Evolutionary conservation across 2,329 filamentous ascomycete genomes (phyloP).

Genomic region (Penicillium sp.): DNA sequence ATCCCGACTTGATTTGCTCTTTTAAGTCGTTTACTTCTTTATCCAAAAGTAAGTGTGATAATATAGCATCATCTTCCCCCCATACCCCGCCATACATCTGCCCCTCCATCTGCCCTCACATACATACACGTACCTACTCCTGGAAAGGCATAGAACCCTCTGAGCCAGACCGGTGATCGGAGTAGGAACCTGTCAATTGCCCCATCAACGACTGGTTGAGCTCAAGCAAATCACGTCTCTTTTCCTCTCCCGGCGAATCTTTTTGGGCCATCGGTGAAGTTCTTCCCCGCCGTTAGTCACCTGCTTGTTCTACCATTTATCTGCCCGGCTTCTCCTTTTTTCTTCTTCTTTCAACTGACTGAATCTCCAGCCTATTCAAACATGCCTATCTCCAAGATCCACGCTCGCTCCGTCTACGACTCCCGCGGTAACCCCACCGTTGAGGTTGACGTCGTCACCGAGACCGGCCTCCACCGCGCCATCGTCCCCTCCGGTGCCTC

Average conservation of each 20-base stretch:
- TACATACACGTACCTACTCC: slow-evolving; percentile 5
- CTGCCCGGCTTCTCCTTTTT: slow-evolving; percentile 16
- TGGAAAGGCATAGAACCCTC: background rate
- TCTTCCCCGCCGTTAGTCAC: slow-evolving; percentile 36
- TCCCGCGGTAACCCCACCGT: slow-evolving; percentile 98
- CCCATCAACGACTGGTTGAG: slow-evolving; percentile 17
- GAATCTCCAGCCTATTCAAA: slow-evolving; percentile 27
- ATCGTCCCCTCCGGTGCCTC: slow-evolving; percentile 97
- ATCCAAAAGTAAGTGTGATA: slow-evolving; percentile 14
- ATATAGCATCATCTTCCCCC: slow-evolving; percentile 21
- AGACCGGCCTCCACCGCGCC: slow-evolving; percentile 94
- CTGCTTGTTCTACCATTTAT: slow-evolving; percentile 22
- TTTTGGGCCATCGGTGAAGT: slow-evolving; percentile 46
- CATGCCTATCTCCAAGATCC: slow-evolving; percentile 90
- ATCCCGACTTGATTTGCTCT: slow-evolving; percentile 8
- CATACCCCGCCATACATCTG: slow-evolving; percentile 22
- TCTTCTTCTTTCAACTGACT: slow-evolving; percentile 27
- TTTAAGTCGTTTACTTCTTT: slow-evolving; percentile 15
- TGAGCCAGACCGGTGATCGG: slow-evolving; percentile 15
- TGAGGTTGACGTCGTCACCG: slow-evolving; percentile 95
- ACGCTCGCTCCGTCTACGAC: slow-evolving; percentile 96
- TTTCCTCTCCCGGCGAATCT: slow-evolving; percentile 28
- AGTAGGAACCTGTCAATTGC: slow-evolving; percentile 19
- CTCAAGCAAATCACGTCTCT: slow-evolving; percentile 23
- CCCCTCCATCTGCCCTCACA: slow-evolving; percentile 11